Evolutionary conservation across 768 basidiomycete genomes (phyloP), one percentile per base, ranked within the genome.

Genomic region (Pholiota microspora): DNA sequence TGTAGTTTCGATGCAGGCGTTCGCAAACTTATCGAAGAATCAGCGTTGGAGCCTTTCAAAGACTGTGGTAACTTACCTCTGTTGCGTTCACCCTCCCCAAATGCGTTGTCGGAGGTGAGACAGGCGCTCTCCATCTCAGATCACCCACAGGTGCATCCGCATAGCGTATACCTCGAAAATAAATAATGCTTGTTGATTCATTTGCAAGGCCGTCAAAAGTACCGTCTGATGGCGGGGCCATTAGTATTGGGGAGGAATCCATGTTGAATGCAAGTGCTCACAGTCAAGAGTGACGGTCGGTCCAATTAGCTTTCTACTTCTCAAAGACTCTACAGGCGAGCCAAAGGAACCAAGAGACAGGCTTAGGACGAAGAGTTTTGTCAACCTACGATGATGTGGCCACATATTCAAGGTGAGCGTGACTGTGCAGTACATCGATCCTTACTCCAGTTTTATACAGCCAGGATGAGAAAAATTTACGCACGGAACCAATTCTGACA

Each of bases 91-190:
- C 72, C 21, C 55, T 57, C 21, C 75, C 75, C 1, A 76, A 61
- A 13, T 72, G 61, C n/a, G 28, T 65, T 15, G 65, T 69, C 2
- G 75, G 74, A 28, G 75, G 75, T 3, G 64, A 66, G 8, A 76
- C 69, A 15, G 76, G 72, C 4, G 73, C 69, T 42, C 68, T 63
- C 73, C 73, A 78, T 29, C 75, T 71, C 35, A 74, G 67, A 15
- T 74, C 61, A 0, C 74, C 77, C 27, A 73, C 46, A 3, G 78
- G 76, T 10, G 77, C 64, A 55, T 78, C 76, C 21, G 76, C 76
- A 55, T 70, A 77, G 18, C 72, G 76, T 34, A 78, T 62, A 2
- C 77, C 77, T 7, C 59, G 63, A 59, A 72, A 77, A n/a, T 64
- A 72, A 9, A 66, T 70, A 15, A 75, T 68, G 1, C 69, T 67